Percentiles rank a stretch among this genome's conserved stretches.
These are phyloP conservation scores for Phialophora expanda DNA, from an alignment of 2,329 filamentous ascomycete genomes.

Conservation along the genomic window DNA sequence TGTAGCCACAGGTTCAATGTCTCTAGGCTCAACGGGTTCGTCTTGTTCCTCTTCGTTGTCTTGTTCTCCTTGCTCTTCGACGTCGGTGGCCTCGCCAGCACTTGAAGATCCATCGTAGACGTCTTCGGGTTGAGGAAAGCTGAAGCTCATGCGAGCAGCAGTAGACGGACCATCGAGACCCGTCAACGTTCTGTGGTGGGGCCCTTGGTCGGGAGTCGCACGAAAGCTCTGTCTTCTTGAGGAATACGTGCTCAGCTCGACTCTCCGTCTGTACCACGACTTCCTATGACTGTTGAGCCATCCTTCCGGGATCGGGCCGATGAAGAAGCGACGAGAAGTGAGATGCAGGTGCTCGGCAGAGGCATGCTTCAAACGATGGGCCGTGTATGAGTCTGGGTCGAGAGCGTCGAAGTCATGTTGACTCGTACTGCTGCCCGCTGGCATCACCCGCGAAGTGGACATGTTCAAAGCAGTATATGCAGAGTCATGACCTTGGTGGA, in stretches of 20 bases:
- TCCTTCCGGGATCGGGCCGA: constrained; percentile 68
- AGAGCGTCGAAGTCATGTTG: constrained; percentile 43
- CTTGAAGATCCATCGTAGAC: constrained; percentile 37
- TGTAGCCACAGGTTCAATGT: constrained; percentile 37
- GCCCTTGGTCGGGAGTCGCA: constrained; percentile 52
- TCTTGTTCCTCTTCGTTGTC: constrained; percentile 27
- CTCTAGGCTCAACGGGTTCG: constrained; percentile 25
- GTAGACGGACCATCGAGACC: constrained; percentile 42
- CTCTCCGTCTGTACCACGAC: constrained; percentile 62
- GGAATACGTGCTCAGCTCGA: constrained; percentile 54
- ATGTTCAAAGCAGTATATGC: constrained; percentile 11
- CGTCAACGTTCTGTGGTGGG: constrained; percentile 47
- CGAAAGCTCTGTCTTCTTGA: constrained; percentile 59
- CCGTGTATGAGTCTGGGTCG: constrained; percentile 59
- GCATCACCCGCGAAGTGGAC: constrained; percentile 29
- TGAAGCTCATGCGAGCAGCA: constrained; percentile 40
- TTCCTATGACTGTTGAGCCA: constrained; percentile 68
- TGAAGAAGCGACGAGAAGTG: constrained; percentile 67
- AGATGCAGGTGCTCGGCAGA: constrained; percentile 66
- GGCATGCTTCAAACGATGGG: constrained; percentile 63
- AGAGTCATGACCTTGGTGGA: not conserved
- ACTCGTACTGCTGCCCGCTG: constrained; percentile 27
- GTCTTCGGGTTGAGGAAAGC: constrained; percentile 46
- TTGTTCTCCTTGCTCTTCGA: constrained; percentile 29
- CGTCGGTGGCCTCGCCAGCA: constrained; percentile 22